Percentiles rank a stretch among this genome's conserved stretches.
phyloP scores from a whole-genome alignment of 306 rosid species.

The Prinsepia uniflora region DNA sequence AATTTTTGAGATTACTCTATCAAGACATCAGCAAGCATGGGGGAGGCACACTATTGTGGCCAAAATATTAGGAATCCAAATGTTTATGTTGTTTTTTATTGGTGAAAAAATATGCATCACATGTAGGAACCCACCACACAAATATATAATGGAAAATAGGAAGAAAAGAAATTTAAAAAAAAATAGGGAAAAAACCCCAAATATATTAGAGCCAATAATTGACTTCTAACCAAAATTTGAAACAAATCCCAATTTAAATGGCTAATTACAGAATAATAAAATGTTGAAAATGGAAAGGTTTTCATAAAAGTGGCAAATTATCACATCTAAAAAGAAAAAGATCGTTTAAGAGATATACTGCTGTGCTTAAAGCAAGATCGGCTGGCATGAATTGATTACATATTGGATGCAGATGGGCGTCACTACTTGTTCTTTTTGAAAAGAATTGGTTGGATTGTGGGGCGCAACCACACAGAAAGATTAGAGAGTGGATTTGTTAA shows the following conservation, averaged over 20 bases:
- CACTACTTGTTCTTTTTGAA: background rate
- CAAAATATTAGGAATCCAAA: background rate
- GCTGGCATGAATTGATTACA: background rate
- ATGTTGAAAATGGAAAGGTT: background rate
- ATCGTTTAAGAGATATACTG: background rate
- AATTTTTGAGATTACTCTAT: background rate
- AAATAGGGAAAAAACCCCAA: background rate
- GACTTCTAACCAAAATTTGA: background rate
- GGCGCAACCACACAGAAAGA: too few relatives aligned
- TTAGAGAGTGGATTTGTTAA: background rate
- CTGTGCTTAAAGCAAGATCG: background rate
- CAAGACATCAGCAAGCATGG: background rate
- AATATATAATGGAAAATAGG: background rate
- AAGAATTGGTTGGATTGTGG: too few relatives aligned
- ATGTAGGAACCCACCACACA: background rate
- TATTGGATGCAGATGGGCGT: background rate
- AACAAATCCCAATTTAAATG: background rate
- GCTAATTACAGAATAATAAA: background rate
- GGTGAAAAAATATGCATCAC: conserved; percentile 2
- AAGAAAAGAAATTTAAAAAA: too few relatives aligned
- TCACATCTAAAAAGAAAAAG: background rate
- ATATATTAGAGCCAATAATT: background rate
- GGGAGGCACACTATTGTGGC: background rate
- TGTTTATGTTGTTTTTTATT: background rate
- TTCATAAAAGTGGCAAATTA: background rate